Evolutionary conservation across 352 stramenopile genomes (phyloP).

Genomic region (Globisporangium nodosum): DNA sequence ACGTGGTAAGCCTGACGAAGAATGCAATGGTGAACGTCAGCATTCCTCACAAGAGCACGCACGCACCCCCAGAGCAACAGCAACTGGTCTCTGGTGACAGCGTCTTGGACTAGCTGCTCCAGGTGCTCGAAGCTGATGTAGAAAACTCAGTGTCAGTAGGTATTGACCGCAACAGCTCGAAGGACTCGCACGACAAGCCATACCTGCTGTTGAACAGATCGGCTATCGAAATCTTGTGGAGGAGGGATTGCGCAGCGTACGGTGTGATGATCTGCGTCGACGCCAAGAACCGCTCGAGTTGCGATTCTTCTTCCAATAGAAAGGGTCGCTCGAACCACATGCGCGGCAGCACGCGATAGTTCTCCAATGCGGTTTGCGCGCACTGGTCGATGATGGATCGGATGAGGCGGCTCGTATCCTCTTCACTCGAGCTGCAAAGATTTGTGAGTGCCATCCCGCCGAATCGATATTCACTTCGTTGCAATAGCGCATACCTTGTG

Average conservation of each 20-base stretch:
- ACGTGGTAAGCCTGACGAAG: too few relatives aligned
- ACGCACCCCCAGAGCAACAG: constrained; percentile 38
- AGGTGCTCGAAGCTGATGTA: constrained; percentile 29
- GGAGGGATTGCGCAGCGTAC: constrained; percentile 59
- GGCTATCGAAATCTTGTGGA: constrained; percentile 58
- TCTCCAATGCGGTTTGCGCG: constrained; percentile 35
- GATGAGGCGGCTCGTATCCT: constrained; percentile 36
- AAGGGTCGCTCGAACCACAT: constrained; percentile 76
- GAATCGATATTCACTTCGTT: neutral
- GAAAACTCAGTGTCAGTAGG: neutral
- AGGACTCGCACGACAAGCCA: neutral
- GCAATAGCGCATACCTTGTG: constrained; percentile 20
- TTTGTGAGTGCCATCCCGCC: neutral
- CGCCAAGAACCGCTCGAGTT: constrained; percentile 65
- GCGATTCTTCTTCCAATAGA: constrained; percentile 69
- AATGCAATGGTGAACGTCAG: neutral
- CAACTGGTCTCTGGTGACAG: constrained; percentile 33
- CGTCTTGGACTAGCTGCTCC: constrained; percentile 26
- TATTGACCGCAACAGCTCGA: neutral
- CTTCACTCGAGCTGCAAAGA: constrained; percentile 23
- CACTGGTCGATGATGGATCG: constrained; percentile 48
- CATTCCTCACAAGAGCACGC: neutral
- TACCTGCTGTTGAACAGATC: constrained; percentile 49
- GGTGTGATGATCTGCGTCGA: constrained; percentile 59
- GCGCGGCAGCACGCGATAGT: constrained; percentile 39